A percentile compares a stretch with the other conserved stretches of the same genome.
Evolutionary conservation across 345 rosid species (phyloP).

Genomic region (Aquilaria sinensis): DNA sequence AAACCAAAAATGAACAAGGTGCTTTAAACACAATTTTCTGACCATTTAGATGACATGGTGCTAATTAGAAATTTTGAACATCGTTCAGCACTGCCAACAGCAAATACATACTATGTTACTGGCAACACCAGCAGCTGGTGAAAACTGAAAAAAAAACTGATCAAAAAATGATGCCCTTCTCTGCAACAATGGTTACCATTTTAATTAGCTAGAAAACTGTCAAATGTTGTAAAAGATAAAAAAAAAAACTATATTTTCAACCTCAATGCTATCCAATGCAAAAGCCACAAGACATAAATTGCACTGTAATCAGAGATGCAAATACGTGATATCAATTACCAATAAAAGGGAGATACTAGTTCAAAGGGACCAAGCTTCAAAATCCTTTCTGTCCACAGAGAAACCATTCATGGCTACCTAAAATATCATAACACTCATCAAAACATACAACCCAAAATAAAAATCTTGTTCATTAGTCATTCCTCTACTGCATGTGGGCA

Average conservation of each 20-base stretch:
- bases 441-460: constrained; percentile 2
- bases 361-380: constrained; percentile 38
- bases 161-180: constrained; percentile 32
- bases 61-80: no score
- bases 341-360: constrained; percentile 83
- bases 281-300: background rate
- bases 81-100: no score
- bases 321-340: constrained; percentile 39
- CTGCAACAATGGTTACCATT: background rate
- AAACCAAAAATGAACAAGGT: no score
- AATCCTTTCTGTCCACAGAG: constrained; percentile 33
- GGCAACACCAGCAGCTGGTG: constrained; percentile 76
- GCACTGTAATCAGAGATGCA: background rate
- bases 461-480: constrained; percentile 2
- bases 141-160: constrained; percentile 79
- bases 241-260: background rate
- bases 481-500: background rate
- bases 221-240: background rate
- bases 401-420: constrained; percentile 47
- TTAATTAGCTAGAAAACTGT: background rate
- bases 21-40: no score
- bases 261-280: background rate
- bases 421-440: constrained; percentile 14
- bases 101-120: constrained; percentile 63
- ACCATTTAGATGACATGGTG: no score